Percentiles rank a stretch among this genome's conserved stretches.
Evolutionary conservation across 306 rosid species (phyloP).

Genomic region (Notholithocarpus densiflorus): DNA sequence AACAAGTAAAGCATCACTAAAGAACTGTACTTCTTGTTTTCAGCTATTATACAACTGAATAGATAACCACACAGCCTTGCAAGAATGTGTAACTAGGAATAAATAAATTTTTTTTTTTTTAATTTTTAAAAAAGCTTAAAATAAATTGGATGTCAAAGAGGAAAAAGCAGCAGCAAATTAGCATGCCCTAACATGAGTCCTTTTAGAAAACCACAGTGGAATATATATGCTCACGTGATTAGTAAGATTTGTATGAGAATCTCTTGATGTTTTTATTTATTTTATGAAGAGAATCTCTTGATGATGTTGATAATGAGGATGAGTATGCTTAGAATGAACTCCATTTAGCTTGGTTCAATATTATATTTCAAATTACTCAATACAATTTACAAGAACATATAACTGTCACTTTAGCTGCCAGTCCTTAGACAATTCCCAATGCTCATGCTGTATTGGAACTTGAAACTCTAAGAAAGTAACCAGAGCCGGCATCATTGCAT

Average conservation of each 20-base stretch:
- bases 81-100: background rate
- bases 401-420: slow-evolving; percentile 23
- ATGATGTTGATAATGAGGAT: background rate
- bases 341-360: slow-evolving; percentile 1
- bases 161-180: slow-evolving; percentile 2
- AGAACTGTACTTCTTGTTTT: background rate
- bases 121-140: background rate
- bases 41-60: background rate
- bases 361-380: slow-evolving; percentile 8
- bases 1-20: background rate
- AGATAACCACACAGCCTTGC: background rate
- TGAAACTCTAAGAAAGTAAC: slow-evolving; percentile 31
- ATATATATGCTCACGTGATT: slow-evolving; percentile 22
- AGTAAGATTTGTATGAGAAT: slow-evolving; percentile 3
- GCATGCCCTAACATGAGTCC: slow-evolving; percentile 6
- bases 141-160: slow-evolving; percentile 5
- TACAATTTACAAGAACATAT: slow-evolving; percentile 19
- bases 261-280: background rate
- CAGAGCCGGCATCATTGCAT: slow-evolving; percentile 34
- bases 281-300: no score
- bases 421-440: slow-evolving; percentile 37
- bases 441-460: slow-evolving; percentile 50
- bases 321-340: background rate
- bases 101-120: no score
- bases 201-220: slow-evolving; percentile 12